phyloP scores from a whole-genome alignment of 768 basidiomycete genomes.

The Austroboletus festivus region DNA sequence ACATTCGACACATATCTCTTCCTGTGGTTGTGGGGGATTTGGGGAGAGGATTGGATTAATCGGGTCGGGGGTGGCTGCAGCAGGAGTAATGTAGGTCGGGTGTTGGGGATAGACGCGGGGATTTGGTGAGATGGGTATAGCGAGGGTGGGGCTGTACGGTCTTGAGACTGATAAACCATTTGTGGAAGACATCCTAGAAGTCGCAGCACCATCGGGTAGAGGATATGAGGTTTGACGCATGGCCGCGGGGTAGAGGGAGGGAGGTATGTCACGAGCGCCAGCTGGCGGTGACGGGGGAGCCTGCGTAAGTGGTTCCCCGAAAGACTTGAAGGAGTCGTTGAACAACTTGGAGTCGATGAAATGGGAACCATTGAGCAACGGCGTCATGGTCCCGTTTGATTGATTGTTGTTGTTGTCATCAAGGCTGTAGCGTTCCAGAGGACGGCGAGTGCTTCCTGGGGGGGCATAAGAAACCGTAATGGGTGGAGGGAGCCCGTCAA shows the following conservation, averaged over 20 bases:
- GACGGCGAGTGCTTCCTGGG: constrained; percentile 44
- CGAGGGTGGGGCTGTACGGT: constrained; percentile 41
- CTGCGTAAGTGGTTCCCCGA: constrained; percentile 25
- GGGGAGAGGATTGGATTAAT: constrained; percentile 63
- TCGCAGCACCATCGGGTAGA: constrained; percentile 31
- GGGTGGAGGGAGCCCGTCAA: constrained; percentile 22
- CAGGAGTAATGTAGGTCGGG: constrained; percentile 70
- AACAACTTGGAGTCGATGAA: constrained; percentile 27
- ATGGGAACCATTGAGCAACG: constrained; percentile 25
- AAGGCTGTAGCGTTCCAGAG: constrained; percentile 50
- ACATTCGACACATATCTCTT: constrained; percentile 94
- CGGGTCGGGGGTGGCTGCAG: constrained; percentile 46
- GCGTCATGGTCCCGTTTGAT: constrained; percentile 14
- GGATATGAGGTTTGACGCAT: constrained; percentile 49
- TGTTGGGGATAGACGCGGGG: constrained; percentile 70
- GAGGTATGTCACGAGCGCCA: constrained; percentile 24
- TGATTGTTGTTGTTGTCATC: constrained; percentile 40
- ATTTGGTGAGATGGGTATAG: constrained; percentile 58
- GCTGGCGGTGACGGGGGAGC: constrained; percentile 23
- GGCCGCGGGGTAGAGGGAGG: constrained; percentile 37
- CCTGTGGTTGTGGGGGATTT: constrained; percentile 49
- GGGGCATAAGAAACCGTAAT: constrained; percentile 43
- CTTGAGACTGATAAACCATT: constrained; percentile 60
- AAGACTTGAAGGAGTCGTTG: constrained; percentile 32
- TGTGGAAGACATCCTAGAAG: constrained; percentile 41